phyloP scores from a whole-genome alignment of 805 yeast genomes.

The Metschnikowia borealis region DNA sequence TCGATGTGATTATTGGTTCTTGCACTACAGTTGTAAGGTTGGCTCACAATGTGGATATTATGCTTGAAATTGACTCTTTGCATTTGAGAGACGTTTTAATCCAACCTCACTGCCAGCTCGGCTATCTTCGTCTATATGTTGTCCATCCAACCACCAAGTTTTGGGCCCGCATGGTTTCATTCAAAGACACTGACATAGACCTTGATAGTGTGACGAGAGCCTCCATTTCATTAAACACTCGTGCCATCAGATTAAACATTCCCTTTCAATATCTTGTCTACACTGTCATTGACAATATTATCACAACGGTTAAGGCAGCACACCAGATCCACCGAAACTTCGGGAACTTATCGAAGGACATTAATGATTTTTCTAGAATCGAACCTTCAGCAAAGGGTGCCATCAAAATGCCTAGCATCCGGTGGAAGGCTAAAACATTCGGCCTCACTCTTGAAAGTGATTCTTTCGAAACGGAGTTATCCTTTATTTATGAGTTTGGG shows the following conservation, averaged over 20 bases:
- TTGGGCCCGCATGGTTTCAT: conserved; percentile 39
- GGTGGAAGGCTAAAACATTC: conserved; percentile 52
- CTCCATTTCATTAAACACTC: conserved; percentile 18
- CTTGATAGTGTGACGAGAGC: conserved; percentile 12
- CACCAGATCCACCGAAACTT: conserved; percentile 56
- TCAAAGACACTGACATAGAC: conserved; percentile 25
- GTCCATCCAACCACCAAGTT: conserved; percentile 45
- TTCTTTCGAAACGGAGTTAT: conserved; percentile 77
- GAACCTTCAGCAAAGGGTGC: conserved; percentile 37
- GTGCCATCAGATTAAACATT: conserved; percentile 47
- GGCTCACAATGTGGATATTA: conserved; percentile 44
- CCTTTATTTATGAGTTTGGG: conserved; percentile 64
- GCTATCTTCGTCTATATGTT: conserved; percentile 43
- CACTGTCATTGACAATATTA: conserved; percentile 73
- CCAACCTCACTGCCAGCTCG: conserved; percentile 29
- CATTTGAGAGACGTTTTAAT: conserved; percentile 22
- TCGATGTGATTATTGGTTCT: conserved; percentile 31
- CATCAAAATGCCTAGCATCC: conserved; percentile 50
- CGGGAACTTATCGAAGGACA: conserved; percentile 22
- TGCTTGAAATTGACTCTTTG: conserved; percentile 42
- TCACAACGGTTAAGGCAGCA: conserved; percentile 62
- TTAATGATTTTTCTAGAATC: conserved; percentile 30
- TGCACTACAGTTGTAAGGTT: conserved; percentile 39
- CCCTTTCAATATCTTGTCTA: conserved; percentile 77
- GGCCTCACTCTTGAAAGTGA: conserved; percentile 77